Conservation (phyloP, 306 rosid genomes). For the Calophaca sinica region DNA sequence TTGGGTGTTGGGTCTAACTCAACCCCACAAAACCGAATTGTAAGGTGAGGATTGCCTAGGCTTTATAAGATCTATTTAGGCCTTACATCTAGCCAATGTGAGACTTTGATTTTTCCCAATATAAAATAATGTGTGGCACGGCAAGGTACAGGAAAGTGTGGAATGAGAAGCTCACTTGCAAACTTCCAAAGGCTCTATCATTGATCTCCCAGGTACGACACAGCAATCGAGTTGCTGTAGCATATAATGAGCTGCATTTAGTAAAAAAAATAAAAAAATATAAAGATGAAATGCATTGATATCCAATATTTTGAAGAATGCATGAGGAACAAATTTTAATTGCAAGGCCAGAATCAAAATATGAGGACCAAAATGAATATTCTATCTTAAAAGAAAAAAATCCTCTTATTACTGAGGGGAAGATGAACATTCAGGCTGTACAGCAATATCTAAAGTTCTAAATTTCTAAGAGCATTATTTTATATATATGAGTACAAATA, state of each 20-base stretch:
- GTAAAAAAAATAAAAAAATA: conserved; percentile 17
- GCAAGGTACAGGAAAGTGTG: conserved; percentile 39
- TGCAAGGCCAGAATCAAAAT: conserved; percentile 24
- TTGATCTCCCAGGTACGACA: conserved; percentile 97
- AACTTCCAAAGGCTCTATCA: conserved; percentile 89
- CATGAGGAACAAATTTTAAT: conserved; percentile 1
- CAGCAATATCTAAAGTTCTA: conserved; percentile 1
- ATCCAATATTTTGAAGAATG: conserved; percentile 34
- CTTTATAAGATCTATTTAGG: not conserved
- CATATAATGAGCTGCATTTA: conserved; percentile 70
- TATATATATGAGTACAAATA: conserved; percentile 7
- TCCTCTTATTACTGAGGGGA: conserved; percentile 7
- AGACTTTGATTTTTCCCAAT: not conserved
- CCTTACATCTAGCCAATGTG: no score
- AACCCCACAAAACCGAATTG: no score
- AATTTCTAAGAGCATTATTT: conserved; percentile 28
- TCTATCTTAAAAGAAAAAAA: conserved; percentile 27
- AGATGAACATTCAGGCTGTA: not conserved
- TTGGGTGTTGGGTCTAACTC: no score
- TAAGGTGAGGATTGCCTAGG: no score
- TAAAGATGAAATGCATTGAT: conserved; percentile 12
- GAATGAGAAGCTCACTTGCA: conserved; percentile 69
- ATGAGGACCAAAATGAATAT: conserved; percentile 22
- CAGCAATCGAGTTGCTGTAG: conserved; percentile 85
- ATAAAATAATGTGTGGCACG: conserved; percentile 8